Evolutionary conservation across 768 basidiomycete species (phyloP).

Genomic region (Termitomyces sp.): DNA sequence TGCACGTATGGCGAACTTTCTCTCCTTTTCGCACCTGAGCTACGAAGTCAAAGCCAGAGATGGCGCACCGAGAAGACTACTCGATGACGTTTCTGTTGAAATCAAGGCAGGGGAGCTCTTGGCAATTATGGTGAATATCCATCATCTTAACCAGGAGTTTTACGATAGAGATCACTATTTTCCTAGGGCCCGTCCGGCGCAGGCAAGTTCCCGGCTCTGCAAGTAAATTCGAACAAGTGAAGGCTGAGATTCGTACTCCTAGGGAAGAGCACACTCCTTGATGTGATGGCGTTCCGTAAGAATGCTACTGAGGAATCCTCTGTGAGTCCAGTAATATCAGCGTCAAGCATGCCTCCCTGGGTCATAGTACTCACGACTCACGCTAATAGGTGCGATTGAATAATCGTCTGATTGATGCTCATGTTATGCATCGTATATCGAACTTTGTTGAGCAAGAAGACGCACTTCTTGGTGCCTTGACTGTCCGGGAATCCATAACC

Average conservation of each 20-base stretch:
- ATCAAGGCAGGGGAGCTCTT: constrained; percentile 37
- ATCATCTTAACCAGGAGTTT: neutral
- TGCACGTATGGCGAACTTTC: constrained; percentile 15
- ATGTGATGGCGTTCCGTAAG: constrained; percentile 43
- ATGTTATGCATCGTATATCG: constrained; percentile 36
- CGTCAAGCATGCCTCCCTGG: neutral
- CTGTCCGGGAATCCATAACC: constrained; percentile 51
- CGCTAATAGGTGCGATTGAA: constrained; percentile 30
- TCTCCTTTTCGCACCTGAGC: constrained; percentile 32
- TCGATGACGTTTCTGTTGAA: constrained; percentile 39
- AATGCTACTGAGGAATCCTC: constrained; percentile 21
- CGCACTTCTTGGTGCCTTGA: constrained; percentile 53
- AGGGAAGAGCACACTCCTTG: constrained; percentile 45
- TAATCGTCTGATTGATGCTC: constrained; percentile 22
- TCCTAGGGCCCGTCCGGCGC: constrained; percentile 43
- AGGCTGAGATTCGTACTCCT: neutral
- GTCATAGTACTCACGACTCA: neutral
- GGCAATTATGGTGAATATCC: constrained; percentile 37
- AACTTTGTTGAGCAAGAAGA: constrained; percentile 62
- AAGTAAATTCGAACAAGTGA: constrained; percentile 12
- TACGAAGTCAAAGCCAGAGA: constrained; percentile 27
- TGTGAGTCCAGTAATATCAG: constrained; percentile 20
- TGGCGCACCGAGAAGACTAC: constrained; percentile 25
- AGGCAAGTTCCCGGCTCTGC: constrained; percentile 22
- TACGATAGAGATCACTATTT: neutral